A percentile compares a stretch with the other conserved stretches of the same genome.
phyloP scores from a whole-genome alignment of 495 filamentous ascomycete species.

The Aspergillus mulundensis region DNA sequence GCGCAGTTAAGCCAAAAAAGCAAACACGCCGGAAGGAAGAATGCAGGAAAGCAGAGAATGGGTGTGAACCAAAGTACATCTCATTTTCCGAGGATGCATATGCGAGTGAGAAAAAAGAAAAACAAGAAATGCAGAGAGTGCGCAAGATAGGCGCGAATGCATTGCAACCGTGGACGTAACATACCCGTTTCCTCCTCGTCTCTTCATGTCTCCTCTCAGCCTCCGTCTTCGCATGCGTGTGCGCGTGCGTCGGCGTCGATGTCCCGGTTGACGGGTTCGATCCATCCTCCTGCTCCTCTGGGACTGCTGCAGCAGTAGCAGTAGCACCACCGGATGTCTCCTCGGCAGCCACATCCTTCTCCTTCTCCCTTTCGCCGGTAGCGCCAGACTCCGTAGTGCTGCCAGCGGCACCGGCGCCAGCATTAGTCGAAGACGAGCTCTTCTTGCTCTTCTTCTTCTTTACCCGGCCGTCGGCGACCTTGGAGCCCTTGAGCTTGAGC shows the following conservation, averaged over 20 bases:
- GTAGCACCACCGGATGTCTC: background rate
- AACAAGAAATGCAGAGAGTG: conserved; percentile 2
- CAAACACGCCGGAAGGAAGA: conserved; percentile 1
- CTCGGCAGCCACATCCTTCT: background rate
- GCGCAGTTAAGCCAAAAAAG: background rate
- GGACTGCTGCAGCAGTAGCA: no score
- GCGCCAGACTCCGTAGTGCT: background rate
- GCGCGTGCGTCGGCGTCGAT: background rate
- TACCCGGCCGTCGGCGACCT: conserved; percentile 48
- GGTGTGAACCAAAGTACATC: background rate
- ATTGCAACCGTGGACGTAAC: conserved; percentile 29
- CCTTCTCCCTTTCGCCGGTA: background rate
- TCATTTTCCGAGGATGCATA: background rate
- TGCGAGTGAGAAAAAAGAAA: background rate
- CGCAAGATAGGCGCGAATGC: no score
- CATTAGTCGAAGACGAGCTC: conserved; percentile 43
- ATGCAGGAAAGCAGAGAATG: background rate
- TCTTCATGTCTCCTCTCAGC: conserved; percentile 80
- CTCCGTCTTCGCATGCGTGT: conserved; percentile 64
- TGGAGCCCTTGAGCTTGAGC: conserved; percentile 76
- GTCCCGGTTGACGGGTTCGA: background rate
- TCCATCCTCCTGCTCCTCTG: conserved; percentile 8
- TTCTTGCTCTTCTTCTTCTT: conserved; percentile 62
- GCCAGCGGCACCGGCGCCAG: conserved; percentile 13
- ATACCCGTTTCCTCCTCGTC: conserved; percentile 70